These are phyloP conservation scores for Saccharomycopsis schoenii DNA, from an alignment of 805 yeast species.

Conservation along the genomic window DNA sequence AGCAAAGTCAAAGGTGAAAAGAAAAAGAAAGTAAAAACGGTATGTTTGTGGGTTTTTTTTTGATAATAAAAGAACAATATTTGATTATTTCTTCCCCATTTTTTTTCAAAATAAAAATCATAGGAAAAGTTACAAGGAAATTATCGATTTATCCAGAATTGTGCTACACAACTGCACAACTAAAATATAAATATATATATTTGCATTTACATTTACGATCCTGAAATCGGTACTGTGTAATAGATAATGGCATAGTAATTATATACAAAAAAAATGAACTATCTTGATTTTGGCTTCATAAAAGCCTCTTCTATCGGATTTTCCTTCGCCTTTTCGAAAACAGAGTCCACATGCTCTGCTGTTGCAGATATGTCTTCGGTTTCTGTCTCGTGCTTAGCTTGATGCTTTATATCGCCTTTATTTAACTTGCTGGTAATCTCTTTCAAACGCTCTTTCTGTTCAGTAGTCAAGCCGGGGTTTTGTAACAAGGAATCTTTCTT, in stretches of 20 bases:
- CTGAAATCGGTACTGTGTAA: background rate
- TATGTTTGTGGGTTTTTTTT: too few relatives aligned
- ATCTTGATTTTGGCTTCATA: conserved; percentile 29
- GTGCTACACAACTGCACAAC: too few relatives aligned
- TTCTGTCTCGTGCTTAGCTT: background rate
- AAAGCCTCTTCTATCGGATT: conserved; percentile 31
- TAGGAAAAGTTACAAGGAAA: too few relatives aligned
- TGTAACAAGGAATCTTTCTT: conserved; percentile 17
- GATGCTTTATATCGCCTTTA: background rate
- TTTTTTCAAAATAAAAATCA: too few relatives aligned
- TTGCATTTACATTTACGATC: background rate
- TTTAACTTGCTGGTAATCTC: conserved; percentile 7
- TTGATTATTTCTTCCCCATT: too few relatives aligned
- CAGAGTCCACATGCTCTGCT: background rate
- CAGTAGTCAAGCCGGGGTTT: conserved; percentile 10
- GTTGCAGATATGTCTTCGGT: background rate
- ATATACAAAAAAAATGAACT: background rate
- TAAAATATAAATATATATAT: too few relatives aligned
- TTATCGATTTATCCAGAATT: too few relatives aligned
- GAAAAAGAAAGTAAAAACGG: too few relatives aligned
- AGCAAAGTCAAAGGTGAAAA: too few relatives aligned
- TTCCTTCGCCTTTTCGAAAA: conserved; percentile 9
- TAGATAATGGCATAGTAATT: background rate
- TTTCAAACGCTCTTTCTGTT: conserved; percentile 9
- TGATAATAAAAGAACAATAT: too few relatives aligned